These are phyloP conservation scores for Wickerhamiella allomyrinae DNA, from an alignment of 805 yeast genomes.

Conservation along the genomic window DNA sequence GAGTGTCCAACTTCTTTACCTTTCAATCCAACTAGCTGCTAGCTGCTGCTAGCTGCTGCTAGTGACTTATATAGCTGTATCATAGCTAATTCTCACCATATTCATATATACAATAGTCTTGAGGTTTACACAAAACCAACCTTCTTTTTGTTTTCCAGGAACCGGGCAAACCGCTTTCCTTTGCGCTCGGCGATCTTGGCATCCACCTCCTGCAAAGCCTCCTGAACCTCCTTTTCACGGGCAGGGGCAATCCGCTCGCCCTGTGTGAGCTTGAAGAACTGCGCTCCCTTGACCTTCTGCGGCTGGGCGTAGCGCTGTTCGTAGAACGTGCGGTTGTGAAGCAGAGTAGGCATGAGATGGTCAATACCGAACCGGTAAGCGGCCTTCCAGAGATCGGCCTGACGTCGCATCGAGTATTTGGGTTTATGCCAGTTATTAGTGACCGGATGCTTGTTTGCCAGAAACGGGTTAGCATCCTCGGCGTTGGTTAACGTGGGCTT, in stretches of 20 bases:
- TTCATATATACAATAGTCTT: slow-evolving; percentile 4
- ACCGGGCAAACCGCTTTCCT: slow-evolving; percentile 29
- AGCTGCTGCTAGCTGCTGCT: slow-evolving; percentile 3
- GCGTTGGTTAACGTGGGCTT: slow-evolving; percentile 54
- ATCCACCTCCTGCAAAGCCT: slow-evolving; percentile 56
- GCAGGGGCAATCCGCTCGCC: slow-evolving; percentile 49
- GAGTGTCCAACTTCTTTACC: too few species aligned
- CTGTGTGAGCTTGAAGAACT: slow-evolving; percentile 64
- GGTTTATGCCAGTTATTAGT: slow-evolving; percentile 70
- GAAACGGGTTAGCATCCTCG: slow-evolving; percentile 68
- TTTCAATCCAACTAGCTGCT: too few species aligned
- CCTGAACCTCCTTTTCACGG: slow-evolving; percentile 45
- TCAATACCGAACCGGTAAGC: slow-evolving; percentile 72
- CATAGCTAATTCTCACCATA: background rate
- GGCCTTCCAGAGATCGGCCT: slow-evolving; percentile 67
- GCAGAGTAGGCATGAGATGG: slow-evolving; percentile 57
- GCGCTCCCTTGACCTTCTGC: slow-evolving; percentile 61
- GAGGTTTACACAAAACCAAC: slow-evolving; percentile 8
- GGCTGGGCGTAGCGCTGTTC: slow-evolving; percentile 61
- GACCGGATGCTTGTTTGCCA: slow-evolving; percentile 71
- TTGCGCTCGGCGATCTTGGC: slow-evolving; percentile 50
- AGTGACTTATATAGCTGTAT: too few species aligned
- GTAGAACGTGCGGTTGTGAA: slow-evolving; percentile 52
- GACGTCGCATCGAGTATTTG: slow-evolving; percentile 64
- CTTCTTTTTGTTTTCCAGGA: slow-evolving; percentile 9